Conservation (phyloP, 1,284 basidiomycete genomes). For the Ustilago xerochloae region DNA sequence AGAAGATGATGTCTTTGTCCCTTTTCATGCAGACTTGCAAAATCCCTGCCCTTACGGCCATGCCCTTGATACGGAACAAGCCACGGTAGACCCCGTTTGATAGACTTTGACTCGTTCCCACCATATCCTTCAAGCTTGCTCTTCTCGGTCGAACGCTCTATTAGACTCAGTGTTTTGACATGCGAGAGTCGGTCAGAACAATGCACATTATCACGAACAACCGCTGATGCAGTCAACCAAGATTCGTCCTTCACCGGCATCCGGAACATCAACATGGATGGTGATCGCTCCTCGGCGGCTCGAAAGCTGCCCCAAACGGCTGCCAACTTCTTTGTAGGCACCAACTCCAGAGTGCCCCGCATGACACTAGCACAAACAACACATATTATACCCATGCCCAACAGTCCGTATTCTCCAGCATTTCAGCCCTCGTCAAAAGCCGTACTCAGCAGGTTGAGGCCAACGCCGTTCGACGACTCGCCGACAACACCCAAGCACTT, state of each 20-base stretch:
- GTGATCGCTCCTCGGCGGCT: conserved; percentile 19
- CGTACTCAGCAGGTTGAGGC: not conserved
- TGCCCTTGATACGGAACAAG: too few species aligned
- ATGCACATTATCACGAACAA: not conserved
- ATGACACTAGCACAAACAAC: conserved; percentile 38
- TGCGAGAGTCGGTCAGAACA: not conserved
- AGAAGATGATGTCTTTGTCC: too few species aligned
- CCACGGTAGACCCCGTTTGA: too few species aligned
- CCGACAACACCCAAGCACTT: not conserved
- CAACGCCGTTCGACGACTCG: conserved; percentile 10
- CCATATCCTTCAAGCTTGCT: not conserved
- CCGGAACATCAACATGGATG: conserved; percentile 12
- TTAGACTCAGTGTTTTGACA: not conserved
- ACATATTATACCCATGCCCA: conserved; percentile 26
- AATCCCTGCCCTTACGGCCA: too few species aligned
- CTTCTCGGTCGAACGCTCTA: not conserved
- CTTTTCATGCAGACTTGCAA: not conserved
- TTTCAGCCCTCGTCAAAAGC: conserved; percentile 1
- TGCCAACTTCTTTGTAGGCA: conserved; percentile 48
- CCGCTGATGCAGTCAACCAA: not conserved
- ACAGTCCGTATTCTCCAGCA: not conserved
- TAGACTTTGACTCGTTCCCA: not conserved
- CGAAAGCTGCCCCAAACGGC: conserved; percentile 45
- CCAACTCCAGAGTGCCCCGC: conserved; percentile 42
- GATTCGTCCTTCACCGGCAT: not conserved